Evolutionary conservation across 495 filamentous ascomycete genomes (phyloP).

Genomic region (Daldinia decipiens): DNA sequence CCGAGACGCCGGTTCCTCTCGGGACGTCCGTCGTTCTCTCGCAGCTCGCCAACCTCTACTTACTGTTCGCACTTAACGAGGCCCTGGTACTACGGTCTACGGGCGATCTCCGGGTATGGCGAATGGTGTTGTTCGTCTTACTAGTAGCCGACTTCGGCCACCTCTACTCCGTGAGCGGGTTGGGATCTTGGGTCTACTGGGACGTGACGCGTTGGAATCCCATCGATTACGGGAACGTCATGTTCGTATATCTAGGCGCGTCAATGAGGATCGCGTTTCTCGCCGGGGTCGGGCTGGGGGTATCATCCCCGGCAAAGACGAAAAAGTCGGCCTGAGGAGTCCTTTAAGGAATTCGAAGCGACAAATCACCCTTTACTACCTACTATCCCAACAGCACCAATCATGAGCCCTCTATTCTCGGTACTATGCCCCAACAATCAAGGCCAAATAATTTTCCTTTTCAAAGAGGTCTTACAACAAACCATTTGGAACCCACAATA

Average conservation of each 20-base stretch:
- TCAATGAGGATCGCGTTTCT: conserved; percentile 66
- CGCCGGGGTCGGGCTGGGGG: conserved; percentile 58
- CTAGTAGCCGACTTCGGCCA: conserved; percentile 76
- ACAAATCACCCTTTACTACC: too few species aligned
- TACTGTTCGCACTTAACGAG: conserved; percentile 75
- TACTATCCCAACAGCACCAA: too few species aligned
- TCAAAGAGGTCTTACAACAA: not conserved
- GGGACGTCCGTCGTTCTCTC: conserved; percentile 66
- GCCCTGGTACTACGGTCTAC: conserved; percentile 72
- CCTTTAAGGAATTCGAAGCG: too few species aligned
- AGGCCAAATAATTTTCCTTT: not conserved
- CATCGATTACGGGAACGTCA: conserved; percentile 73
- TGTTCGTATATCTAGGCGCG: conserved; percentile 69
- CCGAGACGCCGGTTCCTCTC: conserved; percentile 54
- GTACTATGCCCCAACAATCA: not conserved
- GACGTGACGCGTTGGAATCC: conserved; percentile 67
- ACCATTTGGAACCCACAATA: conserved; percentile 4
- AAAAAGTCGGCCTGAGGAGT: conserved; percentile 19
- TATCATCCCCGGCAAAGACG: conserved; percentile 20
- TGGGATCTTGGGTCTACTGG: conserved; percentile 67
- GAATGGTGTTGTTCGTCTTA: conserved; percentile 66
- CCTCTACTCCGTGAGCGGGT: conserved; percentile 63
- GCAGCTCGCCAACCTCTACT: conserved; percentile 72
- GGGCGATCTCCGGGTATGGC: conserved; percentile 71
- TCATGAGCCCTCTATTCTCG: not conserved